phyloP scores from a whole-genome alignment of 2,329 filamentous ascomycete genomes.

The Talaromyces pinophilus region DNA sequence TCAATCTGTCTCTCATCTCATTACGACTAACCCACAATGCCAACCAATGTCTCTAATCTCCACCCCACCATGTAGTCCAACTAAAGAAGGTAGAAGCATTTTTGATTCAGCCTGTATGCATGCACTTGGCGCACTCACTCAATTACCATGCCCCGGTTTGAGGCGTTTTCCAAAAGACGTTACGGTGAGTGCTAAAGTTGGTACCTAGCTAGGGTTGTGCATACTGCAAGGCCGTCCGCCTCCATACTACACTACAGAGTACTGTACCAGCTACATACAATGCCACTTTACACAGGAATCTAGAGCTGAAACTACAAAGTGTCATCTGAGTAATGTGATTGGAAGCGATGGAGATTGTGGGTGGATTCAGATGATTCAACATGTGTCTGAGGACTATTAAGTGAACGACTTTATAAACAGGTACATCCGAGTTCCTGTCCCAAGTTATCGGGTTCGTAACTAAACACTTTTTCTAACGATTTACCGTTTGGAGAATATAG shows the following conservation, averaged over 20 bases:
- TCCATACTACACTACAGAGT: slow-evolving; percentile 8
- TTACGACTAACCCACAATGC: not conserved
- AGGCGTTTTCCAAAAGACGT: slow-evolving; percentile 7
- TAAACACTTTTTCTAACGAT: not conserved
- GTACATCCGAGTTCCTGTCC: not conserved
- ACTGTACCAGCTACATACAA: not conserved
- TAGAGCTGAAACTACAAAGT: slow-evolving; percentile 16
- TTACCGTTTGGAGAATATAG: not conserved
- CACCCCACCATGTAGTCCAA: slow-evolving; percentile 5
- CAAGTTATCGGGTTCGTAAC: not conserved
- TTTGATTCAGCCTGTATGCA: slow-evolving; percentile 12
- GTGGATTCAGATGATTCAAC: not conserved
- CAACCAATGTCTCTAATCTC: not conserved
- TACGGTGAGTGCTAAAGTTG: slow-evolving; percentile 6
- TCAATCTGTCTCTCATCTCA: not conserved
- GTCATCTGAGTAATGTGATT: slow-evolving; percentile 12
- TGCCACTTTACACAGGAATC: slow-evolving; percentile 16
- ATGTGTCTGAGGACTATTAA: not conserved
- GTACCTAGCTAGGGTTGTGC: slow-evolving; percentile 15
- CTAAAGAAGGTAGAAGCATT: not conserved
- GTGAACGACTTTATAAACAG: not conserved
- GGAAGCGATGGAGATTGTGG: not conserved
- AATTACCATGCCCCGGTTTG: not conserved
- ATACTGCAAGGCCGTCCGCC: slow-evolving; percentile 3
- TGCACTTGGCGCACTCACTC: not conserved